Percentiles rank a stretch among this genome's conserved stretches.
These are phyloP conservation scores for Phalaenopsis aphrodite DNA, from an alignment of 106 monocot species.

Conservation along the genomic window DNA sequence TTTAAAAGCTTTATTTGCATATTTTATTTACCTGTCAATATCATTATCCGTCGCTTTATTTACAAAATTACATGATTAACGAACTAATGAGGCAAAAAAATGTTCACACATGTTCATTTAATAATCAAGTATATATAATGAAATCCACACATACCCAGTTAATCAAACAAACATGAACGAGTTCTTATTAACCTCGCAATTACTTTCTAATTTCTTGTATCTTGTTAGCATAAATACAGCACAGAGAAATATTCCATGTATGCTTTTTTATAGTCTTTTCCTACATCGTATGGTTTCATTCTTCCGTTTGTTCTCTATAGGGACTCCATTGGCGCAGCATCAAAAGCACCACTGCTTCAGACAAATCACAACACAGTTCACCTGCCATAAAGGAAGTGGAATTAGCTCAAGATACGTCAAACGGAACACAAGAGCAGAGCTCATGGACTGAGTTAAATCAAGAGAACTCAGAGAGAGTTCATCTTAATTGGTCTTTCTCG, in stretches of 20 bases:
- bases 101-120: too few species aligned
- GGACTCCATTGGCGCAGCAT: conserved; percentile 19
- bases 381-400: conserved; percentile 1
- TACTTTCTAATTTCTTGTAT: too few species aligned
- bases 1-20: neutral
- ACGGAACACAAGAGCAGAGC: neutral
- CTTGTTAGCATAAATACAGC: too few species aligned
- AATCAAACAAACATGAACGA: too few species aligned
- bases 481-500: conserved; percentile 19
- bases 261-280: neutral
- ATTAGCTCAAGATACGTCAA: neutral
- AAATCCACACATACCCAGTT: too few species aligned
- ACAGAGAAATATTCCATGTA: too few species aligned
- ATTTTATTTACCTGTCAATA: too few species aligned
- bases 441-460: neutral
- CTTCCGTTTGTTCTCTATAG: conserved; percentile 19
- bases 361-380: conserved; percentile 4
- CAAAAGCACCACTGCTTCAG: neutral
- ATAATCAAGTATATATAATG: too few species aligned
- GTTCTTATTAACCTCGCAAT: too few species aligned
- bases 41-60: too few species aligned
- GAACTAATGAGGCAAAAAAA: too few species aligned
- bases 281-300: neutral
- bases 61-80: too few species aligned
- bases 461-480: conserved; percentile 13